These are phyloP conservation scores for Lophiostoma macrostomum DNA, from an alignment of 495 filamentous ascomycete genomes.

Conservation along the genomic window DNA sequence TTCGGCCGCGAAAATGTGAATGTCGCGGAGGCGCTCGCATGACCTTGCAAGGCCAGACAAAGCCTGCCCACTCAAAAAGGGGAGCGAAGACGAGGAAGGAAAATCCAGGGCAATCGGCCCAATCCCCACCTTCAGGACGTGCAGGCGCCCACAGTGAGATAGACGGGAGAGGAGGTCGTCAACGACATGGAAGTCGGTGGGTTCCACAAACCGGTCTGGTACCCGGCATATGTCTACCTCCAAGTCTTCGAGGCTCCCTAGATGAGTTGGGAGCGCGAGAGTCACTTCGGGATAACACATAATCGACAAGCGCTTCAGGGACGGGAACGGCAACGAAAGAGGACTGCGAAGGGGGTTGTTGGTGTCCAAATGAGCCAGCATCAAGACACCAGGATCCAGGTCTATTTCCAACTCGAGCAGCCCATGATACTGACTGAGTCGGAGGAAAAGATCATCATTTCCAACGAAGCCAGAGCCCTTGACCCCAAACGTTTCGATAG, in stretches of 20 bases:
- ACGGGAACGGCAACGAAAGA: conserved; percentile 6
- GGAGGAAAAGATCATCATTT: conserved; percentile 17
- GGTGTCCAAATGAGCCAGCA: conserved; percentile 16
- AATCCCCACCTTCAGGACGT: conserved; percentile 18
- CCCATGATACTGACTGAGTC: conserved; percentile 8
- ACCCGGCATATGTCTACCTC: conserved; percentile 23
- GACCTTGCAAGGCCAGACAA: conserved; percentile 1
- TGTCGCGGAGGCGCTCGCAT: conserved; percentile 17
- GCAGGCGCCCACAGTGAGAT: conserved; percentile 8
- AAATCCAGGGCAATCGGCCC: conserved; percentile 12
- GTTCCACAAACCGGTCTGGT: conserved; percentile 1
- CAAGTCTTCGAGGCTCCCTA: conserved; percentile 12
- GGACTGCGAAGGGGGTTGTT: neutral
- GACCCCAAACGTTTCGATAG: conserved; percentile 17
- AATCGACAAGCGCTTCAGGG: conserved; percentile 14
- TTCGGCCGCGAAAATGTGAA: conserved; percentile 20
- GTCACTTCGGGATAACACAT: conserved; percentile 30
- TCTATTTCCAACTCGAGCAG: conserved; percentile 24
- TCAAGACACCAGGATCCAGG: conserved; percentile 17
- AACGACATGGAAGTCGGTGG: conserved; percentile 8
- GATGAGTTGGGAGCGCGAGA: conserved; percentile 16
- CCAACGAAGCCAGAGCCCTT: conserved; percentile 13
- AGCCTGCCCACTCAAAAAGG: conserved; percentile 3
- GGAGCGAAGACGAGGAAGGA: conserved; percentile 7
- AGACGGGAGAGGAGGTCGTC: conserved; percentile 9